Evolutionary conservation across 495 filamentous ascomycete genomes (phyloP).

Genomic region (Aspergillus homomorphus): DNA sequence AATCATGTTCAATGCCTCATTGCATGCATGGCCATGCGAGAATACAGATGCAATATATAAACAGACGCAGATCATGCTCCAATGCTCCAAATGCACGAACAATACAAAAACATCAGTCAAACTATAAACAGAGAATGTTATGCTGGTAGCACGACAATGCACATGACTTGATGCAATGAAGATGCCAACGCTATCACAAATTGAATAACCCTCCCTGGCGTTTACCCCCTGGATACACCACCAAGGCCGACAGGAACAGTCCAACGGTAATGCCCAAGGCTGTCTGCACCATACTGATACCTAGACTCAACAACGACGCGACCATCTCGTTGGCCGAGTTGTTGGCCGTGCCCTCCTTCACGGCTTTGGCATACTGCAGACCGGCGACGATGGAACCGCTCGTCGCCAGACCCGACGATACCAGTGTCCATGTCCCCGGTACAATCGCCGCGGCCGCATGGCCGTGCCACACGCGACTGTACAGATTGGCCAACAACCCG

Average conservation of each 20-base stretch:
- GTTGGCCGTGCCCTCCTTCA: conserved; percentile 51
- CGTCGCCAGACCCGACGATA: conserved; percentile 83
- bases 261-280: conserved; percentile 95
- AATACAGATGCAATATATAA: no score
- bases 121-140: background rate
- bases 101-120: no score
- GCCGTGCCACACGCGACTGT: conserved; percentile 76
- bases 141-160: no score
- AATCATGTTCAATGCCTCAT: no score
- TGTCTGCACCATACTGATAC: conserved; percentile 83
- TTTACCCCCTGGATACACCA: conserved; percentile 89
- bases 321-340: conserved; percentile 41
- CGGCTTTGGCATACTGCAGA: conserved; percentile 74
- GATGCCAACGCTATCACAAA: no score
- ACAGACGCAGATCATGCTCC: no score
- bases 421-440: conserved; percentile 90
- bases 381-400: conserved; percentile 76
- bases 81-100: no score
- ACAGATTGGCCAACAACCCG: conserved; percentile 81
- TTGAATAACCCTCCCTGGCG: conserved; percentile 82
- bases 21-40: no score
- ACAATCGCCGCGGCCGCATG: conserved; percentile 87
- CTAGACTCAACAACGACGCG: conserved; percentile 67
- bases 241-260: conserved; percentile 75
- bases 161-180: no score